These are phyloP conservation scores for Fusarium nygamai DNA, from an alignment of 2,329 filamentous ascomycete genomes.

Conservation along the genomic window DNA sequence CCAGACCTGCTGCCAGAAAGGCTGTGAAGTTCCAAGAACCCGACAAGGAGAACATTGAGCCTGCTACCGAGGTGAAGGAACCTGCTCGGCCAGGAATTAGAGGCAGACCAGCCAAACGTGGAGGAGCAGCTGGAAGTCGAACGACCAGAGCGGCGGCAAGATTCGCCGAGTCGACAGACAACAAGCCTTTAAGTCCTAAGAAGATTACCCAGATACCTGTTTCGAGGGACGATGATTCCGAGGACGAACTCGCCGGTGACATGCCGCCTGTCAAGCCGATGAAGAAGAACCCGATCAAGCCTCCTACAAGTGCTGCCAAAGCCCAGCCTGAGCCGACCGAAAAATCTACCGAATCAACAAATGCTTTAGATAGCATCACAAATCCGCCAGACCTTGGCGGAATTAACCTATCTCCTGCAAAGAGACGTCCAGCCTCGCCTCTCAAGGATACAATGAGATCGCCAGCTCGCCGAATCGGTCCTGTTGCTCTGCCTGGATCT, in stretches of 20 bases:
- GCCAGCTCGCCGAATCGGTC: conserved; percentile 59
- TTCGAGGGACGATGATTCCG: conserved; percentile 61
- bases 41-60: conserved; percentile 71
- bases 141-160: conserved; percentile 50
- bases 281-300: conserved; percentile 66
- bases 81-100: conserved; percentile 50
- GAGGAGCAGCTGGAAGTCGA: conserved; percentile 44
- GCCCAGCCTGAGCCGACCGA: conserved; percentile 19
- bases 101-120: conserved; percentile 57
- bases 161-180: conserved; percentile 48
- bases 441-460: conserved; percentile 66
- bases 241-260: conserved; percentile 68
- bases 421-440: conserved; percentile 62
- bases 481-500: conserved; percentile 47
- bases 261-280: conserved; percentile 62
- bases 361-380: conserved; percentile 44
- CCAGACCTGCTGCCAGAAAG: conserved; percentile 64
- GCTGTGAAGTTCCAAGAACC: conserved; percentile 71
- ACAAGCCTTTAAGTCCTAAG: conserved; percentile 70
- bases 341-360: conserved; percentile 37
- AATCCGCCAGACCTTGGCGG: conserved; percentile 50
- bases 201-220: conserved; percentile 69
- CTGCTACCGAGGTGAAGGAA: conserved; percentile 52
- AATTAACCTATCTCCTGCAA: conserved; percentile 65
- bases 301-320: conserved; percentile 43